These are phyloP conservation scores for Diutina sp. DNA, from an alignment of 1,139 yeast species.

Conservation along the genomic window DNA sequence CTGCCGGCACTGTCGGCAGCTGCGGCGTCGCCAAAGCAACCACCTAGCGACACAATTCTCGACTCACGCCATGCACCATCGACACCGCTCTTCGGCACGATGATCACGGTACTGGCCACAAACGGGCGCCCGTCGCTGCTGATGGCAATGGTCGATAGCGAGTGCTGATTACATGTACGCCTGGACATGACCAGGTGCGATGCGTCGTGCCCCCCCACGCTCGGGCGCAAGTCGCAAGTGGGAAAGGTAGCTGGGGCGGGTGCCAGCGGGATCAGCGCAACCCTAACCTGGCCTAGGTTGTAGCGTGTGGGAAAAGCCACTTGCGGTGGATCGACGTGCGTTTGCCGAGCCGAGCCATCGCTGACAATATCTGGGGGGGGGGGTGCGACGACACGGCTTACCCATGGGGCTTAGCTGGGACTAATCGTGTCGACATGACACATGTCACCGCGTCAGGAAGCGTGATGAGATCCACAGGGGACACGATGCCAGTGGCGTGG, in stretches of 20 bases:
- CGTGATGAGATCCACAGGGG: no score
- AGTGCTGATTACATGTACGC: no score
- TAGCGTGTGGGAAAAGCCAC: no score
- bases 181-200: no score
- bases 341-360: background rate
- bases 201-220: background rate
- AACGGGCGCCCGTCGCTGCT: no score
- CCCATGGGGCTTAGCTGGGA: background rate
- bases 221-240: background rate
- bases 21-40: background rate
- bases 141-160: no score
- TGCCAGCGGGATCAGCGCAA: background rate
- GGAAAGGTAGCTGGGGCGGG: background rate
- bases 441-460: no score
- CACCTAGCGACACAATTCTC: background rate
- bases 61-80: background rate
- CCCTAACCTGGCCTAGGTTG: no score
- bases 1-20: background rate
- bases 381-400: background rate
- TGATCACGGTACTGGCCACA: background rate
- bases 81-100: background rate
- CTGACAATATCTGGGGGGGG: background rate
- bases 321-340: background rate
- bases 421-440: no score
- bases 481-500: no score